These are phyloP conservation scores for Bremia lactucae DNA, from an alignment of 352 stramenopile species.

Conservation along the genomic window DNA sequence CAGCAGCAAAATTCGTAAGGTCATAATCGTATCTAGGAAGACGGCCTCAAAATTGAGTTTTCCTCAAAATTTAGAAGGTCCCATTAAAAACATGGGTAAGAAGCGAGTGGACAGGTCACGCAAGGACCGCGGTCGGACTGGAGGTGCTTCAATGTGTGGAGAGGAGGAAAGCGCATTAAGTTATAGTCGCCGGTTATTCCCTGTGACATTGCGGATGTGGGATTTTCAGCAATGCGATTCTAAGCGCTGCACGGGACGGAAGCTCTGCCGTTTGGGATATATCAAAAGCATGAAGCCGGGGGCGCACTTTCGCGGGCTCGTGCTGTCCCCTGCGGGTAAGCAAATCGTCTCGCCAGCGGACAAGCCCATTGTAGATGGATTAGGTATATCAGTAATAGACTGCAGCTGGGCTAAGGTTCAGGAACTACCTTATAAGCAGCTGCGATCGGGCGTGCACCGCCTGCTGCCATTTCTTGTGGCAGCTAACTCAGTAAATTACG, in stretches of 20 bases:
- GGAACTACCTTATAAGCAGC: slow-evolving; percentile 92
- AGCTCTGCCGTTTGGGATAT: slow-evolving; percentile 87
- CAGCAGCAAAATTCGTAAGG: slow-evolving; percentile 28
- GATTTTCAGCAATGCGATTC: slow-evolving; percentile 93
- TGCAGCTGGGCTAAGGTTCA: slow-evolving; percentile 96
- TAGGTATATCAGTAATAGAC: slow-evolving; percentile 93
- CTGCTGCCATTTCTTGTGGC: slow-evolving; percentile 96
- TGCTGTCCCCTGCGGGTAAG: slow-evolving; percentile 88
- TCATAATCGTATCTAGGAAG: no score
- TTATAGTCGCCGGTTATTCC: slow-evolving; percentile 64
- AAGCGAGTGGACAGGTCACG: slow-evolving; percentile 18
- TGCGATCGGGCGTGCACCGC: slow-evolving; percentile 90
- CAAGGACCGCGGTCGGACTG: slow-evolving; percentile 6
- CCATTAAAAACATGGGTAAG: no score
- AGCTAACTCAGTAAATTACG: slow-evolving; percentile 99
- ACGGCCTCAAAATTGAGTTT: no score
- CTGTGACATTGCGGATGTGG: slow-evolving; percentile 88
- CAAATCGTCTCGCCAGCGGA: slow-evolving; percentile 88
- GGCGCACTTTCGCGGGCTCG: slow-evolving; percentile 89
- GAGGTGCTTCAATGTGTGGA: slow-evolving; percentile 10
- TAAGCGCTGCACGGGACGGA: slow-evolving; percentile 90
- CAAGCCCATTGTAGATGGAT: slow-evolving; percentile 49
- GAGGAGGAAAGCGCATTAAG: slow-evolving; percentile 58
- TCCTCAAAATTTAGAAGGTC: no score
- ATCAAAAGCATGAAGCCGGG: slow-evolving; percentile 89